Conservation (phyloP, 345 rosid species). For the Pugionium dolabratum region DNA sequence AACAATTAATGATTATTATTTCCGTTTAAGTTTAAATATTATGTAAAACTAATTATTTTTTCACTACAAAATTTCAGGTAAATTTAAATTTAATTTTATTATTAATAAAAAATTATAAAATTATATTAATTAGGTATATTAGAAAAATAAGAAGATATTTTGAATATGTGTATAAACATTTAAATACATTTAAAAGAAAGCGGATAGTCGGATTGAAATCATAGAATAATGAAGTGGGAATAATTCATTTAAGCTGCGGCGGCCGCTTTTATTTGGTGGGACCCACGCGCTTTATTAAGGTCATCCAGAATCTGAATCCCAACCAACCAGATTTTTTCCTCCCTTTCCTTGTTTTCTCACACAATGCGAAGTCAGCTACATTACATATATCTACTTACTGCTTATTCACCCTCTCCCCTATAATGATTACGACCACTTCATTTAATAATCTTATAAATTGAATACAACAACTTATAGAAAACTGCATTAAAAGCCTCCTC, state of each 20-base stretch:
- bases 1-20: no score
- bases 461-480: slow-evolving; percentile 3
- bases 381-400: slow-evolving; percentile 9
- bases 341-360: slow-evolving; percentile 22
- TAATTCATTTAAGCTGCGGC: slow-evolving; percentile 32
- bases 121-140: no score
- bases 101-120: no score
- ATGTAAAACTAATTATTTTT: no score
- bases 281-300: slow-evolving; percentile 41
- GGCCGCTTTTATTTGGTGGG: slow-evolving; percentile 58
- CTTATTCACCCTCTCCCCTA: not conserved
- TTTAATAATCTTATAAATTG: not conserved
- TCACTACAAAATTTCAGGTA: no score
- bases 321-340: slow-evolving; percentile 44
- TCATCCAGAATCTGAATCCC: slow-evolving; percentile 49
- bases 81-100: no score
- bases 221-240: not conserved
- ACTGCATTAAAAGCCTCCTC: not conserved
- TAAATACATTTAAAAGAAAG: no score
- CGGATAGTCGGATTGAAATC: no score
- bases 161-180: no score
- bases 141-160: no score
- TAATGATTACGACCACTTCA: not conserved
- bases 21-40: no score
- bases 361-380: slow-evolving; percentile 30